Evolutionary conservation across 768 basidiomycete species (phyloP).

Genomic region (Fibroporia radiculosa): DNA sequence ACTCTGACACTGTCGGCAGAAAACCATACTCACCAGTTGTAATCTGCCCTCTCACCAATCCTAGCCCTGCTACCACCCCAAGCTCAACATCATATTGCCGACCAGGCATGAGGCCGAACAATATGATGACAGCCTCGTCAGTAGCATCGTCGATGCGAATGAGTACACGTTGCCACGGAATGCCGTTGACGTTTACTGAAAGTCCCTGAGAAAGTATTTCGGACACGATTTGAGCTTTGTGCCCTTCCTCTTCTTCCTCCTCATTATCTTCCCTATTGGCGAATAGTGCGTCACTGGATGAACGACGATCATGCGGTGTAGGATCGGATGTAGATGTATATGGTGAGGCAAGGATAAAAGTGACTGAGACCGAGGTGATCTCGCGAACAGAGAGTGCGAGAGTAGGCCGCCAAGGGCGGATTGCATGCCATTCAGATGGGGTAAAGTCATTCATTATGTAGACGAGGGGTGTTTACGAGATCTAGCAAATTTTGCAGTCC

Average conservation of each 20-base stretch:
- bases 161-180: conserved; percentile 73
- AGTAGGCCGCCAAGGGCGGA: conserved; percentile 70
- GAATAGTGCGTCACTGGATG: conserved; percentile 26
- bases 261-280: conserved; percentile 25
- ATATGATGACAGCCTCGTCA: conserved; percentile 86
- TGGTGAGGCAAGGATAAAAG: conserved; percentile 59
- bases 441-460: too few species aligned
- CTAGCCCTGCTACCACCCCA: conserved; percentile 57
- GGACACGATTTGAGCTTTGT: conserved; percentile 36
- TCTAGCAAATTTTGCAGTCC: too few species aligned
- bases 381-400: conserved; percentile 68
- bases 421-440: conserved; percentile 67
- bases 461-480: too few species aligned
- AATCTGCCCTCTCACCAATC: conserved; percentile 53
- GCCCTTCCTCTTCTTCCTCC: conserved; percentile 11
- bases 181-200: conserved; percentile 72
- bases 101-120: conserved; percentile 84
- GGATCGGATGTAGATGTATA: conserved; percentile 25
- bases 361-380: conserved; percentile 80
- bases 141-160: conserved; percentile 71
- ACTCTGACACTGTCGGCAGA: too few species aligned
- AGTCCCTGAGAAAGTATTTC: conserved; percentile 68
- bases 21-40: conserved; percentile 36
- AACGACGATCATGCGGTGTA: conserved; percentile 28
- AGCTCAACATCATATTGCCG: conserved; percentile 89